Conservation (phyloP, 2,329 filamentous ascomycete species). For the Fusarium duplospermum region DNA sequence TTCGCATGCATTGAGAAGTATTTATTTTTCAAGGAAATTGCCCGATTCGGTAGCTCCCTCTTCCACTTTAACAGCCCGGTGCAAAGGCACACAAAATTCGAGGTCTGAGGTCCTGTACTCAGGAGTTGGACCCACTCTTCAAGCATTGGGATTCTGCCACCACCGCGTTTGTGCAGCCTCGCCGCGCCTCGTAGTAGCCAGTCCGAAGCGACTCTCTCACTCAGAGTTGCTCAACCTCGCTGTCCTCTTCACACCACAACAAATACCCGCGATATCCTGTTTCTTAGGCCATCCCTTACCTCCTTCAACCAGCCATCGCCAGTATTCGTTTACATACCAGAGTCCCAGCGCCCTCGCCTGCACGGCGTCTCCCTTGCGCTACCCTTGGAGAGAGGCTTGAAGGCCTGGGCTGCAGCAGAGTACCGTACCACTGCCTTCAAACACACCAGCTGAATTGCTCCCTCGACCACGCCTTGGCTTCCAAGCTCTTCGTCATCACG, state of each 20-base stretch:
- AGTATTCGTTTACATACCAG: conserved; percentile 32
- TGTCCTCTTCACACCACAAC: conserved; percentile 22
- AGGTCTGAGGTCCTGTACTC: not conserved
- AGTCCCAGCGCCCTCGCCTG: conserved; percentile 17
- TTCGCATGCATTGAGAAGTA: not conserved
- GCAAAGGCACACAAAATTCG: not conserved
- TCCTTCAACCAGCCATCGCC: conserved; percentile 12
- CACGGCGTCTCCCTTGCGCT: conserved; percentile 37
- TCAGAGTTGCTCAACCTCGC: conserved; percentile 7
- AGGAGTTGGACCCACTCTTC: conserved; percentile 9
- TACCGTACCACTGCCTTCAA: not conserved
- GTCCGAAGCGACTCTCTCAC: conserved; percentile 18
- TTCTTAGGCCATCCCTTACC: conserved; percentile 20
- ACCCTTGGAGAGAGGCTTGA: conserved; percentile 38
- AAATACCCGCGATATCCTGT: conserved; percentile 22
- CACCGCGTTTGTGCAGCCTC: conserved; percentile 39
- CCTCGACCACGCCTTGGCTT: conserved; percentile 1
- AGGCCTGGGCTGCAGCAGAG: conserved; percentile 8
- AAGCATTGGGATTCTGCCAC: conserved; percentile 23
- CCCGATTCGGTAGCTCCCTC: not conserved
- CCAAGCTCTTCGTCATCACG: conserved; percentile 1
- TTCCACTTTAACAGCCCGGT: not conserved
- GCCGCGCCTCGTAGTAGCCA: conserved; percentile 30
- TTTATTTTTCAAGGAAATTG: not conserved
- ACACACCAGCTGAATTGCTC: not conserved